Evolutionary conservation across 306 rosid genomes (phyloP).

Genomic region (Rosa rugosa): DNA sequence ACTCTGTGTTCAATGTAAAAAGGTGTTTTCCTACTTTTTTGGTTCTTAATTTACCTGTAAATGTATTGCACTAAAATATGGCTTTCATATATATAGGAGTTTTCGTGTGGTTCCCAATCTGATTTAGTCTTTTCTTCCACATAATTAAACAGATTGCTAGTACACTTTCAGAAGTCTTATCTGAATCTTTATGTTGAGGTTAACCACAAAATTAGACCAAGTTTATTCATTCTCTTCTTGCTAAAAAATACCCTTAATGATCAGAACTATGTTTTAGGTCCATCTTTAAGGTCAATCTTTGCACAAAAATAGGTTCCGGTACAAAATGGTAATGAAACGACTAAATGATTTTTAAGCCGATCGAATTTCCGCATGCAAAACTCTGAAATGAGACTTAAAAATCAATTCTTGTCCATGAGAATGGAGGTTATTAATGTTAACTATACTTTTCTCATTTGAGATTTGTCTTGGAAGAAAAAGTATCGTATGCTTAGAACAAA

Average conservation of each 20-base stretch:
- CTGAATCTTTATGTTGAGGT: not conserved
- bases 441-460: not conserved
- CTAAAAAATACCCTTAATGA: not conserved
- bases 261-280: not conserved
- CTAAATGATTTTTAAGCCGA: not conserved
- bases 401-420: not conserved
- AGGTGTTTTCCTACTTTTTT: not conserved
- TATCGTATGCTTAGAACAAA: not conserved
- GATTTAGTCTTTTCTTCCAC: constrained; percentile 1
- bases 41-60: constrained; percentile 15
- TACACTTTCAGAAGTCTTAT: not conserved
- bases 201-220: not conserved
- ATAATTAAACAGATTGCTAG: not conserved
- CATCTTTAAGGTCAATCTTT: not conserved
- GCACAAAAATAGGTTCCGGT: not conserved
- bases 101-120: constrained; percentile 18
- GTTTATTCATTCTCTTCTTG: not conserved
- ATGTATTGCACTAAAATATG: constrained; percentile 15
- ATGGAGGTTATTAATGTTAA: not conserved
- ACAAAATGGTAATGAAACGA: not conserved
- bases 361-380: too few relatives aligned
- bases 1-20: constrained; percentile 17
- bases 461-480: not conserved
- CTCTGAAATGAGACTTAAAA: not conserved
- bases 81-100: constrained; percentile 21